Base-by-base conservation (phyloP, 2,329 filamentous ascomycete genomes). In the Exophiala sideris region DNA sequence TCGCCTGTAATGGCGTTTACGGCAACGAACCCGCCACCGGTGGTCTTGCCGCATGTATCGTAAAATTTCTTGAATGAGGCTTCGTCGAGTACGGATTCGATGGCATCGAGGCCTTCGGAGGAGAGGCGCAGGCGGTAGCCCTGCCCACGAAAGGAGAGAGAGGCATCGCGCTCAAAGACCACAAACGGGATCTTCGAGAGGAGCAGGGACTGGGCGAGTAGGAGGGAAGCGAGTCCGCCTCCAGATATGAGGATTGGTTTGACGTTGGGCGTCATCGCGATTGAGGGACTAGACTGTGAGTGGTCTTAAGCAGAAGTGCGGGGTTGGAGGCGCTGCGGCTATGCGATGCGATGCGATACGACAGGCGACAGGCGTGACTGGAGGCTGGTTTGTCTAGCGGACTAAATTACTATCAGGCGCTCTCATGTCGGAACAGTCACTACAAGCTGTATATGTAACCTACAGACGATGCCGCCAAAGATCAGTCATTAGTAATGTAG, bases 1-100 rank as follows among this genome's bases (percentile, higher is more conserved):
- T 79, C 74, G 0, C 80, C 82, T 0, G 79, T 83, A 3, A 78
- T 61, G 3, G 81, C 82, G 59, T 86, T 68, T 20, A 82, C 70
- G 0, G 69, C 67, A 0, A 69, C 67, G 56, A 82, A 77, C 0
- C 81, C 83, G 4, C 63, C 62, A 1, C 82, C 82, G 7, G 77
- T 82, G 0, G 83, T 86, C 46, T 64, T 62, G 36, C 54, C 46
- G 7, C 63, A 64, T 9, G 42, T 34, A 29, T 73, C 67, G 0
- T 75, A 68, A 7, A 75, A 60, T n/a, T 36, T 49, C 44, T 46
- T 54, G 40, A 55, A 64, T 41, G 20, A 54, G 70, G 2, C 47
- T 1, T 54, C 48, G 36, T 53, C 58, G 34, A 86, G 77, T 0
- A 80, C 82, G 0, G 77, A 73, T 60, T 86, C 81, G 50, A 86